Evolutionary conservation across 768 basidiomycete genomes (phyloP), one percentile per base, ranked within the genome.

Genomic region (Naganishia randhawae): DNA sequence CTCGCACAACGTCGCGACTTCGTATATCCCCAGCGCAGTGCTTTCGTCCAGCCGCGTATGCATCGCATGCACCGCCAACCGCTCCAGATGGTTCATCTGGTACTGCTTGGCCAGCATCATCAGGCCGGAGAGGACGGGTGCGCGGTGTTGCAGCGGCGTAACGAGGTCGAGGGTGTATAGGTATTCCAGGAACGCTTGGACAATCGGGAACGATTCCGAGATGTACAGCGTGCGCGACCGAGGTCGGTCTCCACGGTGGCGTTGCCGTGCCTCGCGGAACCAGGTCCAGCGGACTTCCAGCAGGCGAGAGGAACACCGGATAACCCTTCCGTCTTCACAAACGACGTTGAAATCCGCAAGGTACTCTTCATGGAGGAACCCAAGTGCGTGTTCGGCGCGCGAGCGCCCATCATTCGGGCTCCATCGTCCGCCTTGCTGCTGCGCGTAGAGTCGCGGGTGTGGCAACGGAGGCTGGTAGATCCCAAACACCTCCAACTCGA

Each of bases 201-300:
- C 88, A 73, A 96, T 87, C 0, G 92, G 88, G 75, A 90, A 95
- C 1, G 92, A 87, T 74, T 96, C 93, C 2, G 92, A 91, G 27
- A 98, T 83, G 69, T 87, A 82, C 67, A 98, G 86, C 80, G 91
- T 87, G 0, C 92, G 87, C 0, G 90, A 88, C 50, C 94, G 83
- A 50, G 90, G 85, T 4, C 91, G 71, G 0, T 70, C 63, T 10
- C 62, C 8, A 32, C 3, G 72, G 48, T 74, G 69, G 50, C 74
- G 54, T 14, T 72, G 73, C 42, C 35, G 29, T 3, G 68, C 53
- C 63, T 87, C 85, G 72, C 85, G 85, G 84, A 99, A 93, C 95
- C 95, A 99, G 1, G 89, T 86, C 95, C 95, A 99, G 37, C 94
- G 85, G 37, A 92, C 88, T 75, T 91, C 89, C 32, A 99, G 82